Base-by-base conservation (phyloP, 106 monocot species). In the Dioscorea dumetorum region DNA sequence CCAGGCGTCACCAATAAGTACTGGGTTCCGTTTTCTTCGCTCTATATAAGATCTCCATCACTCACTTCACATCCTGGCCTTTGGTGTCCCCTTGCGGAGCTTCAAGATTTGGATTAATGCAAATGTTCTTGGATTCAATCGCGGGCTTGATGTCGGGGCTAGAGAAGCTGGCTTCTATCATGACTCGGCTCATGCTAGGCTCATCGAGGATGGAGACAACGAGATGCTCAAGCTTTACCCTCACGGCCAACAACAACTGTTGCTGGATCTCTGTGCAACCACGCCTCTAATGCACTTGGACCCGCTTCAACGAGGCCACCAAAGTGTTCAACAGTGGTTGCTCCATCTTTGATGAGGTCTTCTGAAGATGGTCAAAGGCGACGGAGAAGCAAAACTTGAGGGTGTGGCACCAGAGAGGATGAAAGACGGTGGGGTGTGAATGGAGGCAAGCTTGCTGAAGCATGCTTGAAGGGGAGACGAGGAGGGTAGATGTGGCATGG, bases 331-430 rank as follows among this genome's bases (percentile, higher is more conserved):
- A 87, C 60, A 88, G 79, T 9, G 90, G 82, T 9, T 83, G 81
- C 20, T 73, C 63, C 17, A 19, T 22, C 49, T 54, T 17, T 7
- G 34, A 4, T 4, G 34, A 3, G 7, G 28, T 4, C 22, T 49
- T 66, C 35, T 3, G 34, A 33, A 94, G 80, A 21, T 87, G 94
- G 67, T 94, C 94, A 63, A 94, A 79, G 31, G 94, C 87, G 71
- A 94, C 83, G 63, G 87, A 85, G 83, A 91, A 94, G 79, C 94
- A 94, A 68, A 94, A 87, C 70, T 94, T 85, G 67, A 91, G 94
- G 41, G 94, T 88, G 4, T 88, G 87, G 83, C 91, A 95, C 54
- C 83, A 83, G 68, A 95, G 91, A 0, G 91, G 90, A 64, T 88
- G 90, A 12, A 80, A 76, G 22, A 83, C 75, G 60, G 63, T 81